Conservation (phyloP, 2,329 filamentous ascomycete genomes). For the Whalleya microplaca region DNA sequence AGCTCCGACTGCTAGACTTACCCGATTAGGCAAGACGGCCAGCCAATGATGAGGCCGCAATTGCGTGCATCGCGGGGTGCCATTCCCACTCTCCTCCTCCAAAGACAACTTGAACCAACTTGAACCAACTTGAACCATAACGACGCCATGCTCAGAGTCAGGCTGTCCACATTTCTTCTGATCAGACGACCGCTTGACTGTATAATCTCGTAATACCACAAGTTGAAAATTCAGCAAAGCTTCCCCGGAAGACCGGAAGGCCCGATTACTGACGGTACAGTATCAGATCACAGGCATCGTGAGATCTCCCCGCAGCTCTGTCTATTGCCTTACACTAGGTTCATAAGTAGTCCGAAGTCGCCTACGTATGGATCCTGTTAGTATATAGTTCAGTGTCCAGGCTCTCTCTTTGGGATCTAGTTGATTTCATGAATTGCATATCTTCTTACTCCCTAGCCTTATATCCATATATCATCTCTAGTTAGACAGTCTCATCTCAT, state of each 20-base stretch:
- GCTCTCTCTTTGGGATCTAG: neutral
- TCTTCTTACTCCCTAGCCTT: neutral
- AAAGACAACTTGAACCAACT: neutral
- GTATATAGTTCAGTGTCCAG: neutral
- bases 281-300: slow-evolving; percentile 3
- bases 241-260: too few species aligned
- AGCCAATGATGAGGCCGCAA: neutral
- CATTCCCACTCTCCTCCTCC: neutral
- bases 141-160: too few species aligned
- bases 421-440: too few species aligned
- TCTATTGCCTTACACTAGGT: neutral
- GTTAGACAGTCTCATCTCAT: neutral
- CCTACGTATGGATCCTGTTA: neutral
- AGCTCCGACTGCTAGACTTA: neutral
- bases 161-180: too few species aligned
- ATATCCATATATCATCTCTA: neutral
- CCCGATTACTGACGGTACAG: neutral
- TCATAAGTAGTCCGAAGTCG: neutral
- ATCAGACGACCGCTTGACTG: too few species aligned
- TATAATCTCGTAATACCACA: too few species aligned
- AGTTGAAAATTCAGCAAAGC: too few species aligned
- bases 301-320: slow-evolving; percentile 8
- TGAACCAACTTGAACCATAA: neutral
- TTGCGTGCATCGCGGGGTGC: neutral
- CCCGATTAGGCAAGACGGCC: neutral